phyloP scores from a whole-genome alignment of 73 alveolate species.

The Tetrahymena thermophila region DNA sequence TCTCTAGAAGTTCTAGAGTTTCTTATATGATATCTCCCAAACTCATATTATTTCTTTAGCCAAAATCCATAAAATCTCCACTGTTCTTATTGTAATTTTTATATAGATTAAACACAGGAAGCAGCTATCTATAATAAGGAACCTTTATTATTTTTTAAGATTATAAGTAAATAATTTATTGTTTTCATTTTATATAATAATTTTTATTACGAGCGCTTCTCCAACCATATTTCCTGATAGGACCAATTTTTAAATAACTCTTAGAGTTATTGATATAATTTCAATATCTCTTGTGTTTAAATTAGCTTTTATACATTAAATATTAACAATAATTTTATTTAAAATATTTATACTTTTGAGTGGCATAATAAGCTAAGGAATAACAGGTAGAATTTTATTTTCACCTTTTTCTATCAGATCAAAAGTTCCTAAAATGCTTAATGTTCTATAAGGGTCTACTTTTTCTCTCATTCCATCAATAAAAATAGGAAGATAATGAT shows the following conservation, averaged over 20 bases:
- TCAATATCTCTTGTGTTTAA: constrained; percentile 98
- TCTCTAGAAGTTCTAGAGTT: constrained; percentile 92
- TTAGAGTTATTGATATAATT: constrained; percentile 90
- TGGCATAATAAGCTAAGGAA: constrained; percentile 96
- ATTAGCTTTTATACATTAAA: constrained; percentile 63
- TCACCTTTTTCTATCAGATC: constrained; percentile 96
- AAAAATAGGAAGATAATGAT: constrained; percentile 97
- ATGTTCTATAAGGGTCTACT: constrained; percentile 97
- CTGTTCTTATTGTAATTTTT: constrained; percentile 81
- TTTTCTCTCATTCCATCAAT: constrained; percentile 96
- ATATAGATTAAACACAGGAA: constrained; percentile 96
- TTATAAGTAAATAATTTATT: not conserved
- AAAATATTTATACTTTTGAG: constrained; percentile 52
- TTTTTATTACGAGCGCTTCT: constrained; percentile 73
- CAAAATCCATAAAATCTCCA: constrained; percentile 95
- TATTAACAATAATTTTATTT: not conserved
- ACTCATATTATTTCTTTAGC: constrained; percentile 86
- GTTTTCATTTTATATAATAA: not conserved
- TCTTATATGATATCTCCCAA: constrained; percentile 93
- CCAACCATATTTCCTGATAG: constrained; percentile 97
- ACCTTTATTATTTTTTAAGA: constrained; percentile 32
- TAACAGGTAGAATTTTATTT: constrained; percentile 96
- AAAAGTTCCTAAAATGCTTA: constrained; percentile 96
- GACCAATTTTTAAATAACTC: constrained; percentile 93
- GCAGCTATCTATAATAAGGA: constrained; percentile 98